A percentile compares a stretch with the other conserved stretches of the same genome.
phyloP scores from a whole-genome alignment of 192 early-diverging fungal genomes.

The Coemansia sp. region DNA sequence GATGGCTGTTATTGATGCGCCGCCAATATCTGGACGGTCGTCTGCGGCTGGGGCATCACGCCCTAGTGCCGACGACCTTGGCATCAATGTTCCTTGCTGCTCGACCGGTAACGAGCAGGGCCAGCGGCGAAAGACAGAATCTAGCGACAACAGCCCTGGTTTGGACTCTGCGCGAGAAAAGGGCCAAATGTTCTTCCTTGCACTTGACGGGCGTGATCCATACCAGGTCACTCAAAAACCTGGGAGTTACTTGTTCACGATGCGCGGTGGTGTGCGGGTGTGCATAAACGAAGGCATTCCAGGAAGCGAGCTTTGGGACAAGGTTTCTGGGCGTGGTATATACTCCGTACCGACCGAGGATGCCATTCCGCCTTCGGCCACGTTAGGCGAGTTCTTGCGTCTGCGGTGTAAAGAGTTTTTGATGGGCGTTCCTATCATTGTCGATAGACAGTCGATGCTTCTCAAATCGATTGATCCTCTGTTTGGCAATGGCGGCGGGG shows the following conservation, averaged over 20 bases:
- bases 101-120: background rate
- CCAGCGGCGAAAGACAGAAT: constrained; percentile 1
- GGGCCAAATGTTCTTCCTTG: constrained; percentile 54
- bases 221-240: constrained; percentile 54
- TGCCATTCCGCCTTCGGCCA: constrained; percentile 29
- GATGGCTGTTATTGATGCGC: constrained; percentile 50
- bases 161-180: constrained; percentile 16
- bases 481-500: constrained; percentile 9
- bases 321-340: constrained; percentile 39
- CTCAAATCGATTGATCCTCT: constrained; percentile 27
- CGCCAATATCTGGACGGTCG: background rate
- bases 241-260: constrained; percentile 52
- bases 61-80: constrained; percentile 6
- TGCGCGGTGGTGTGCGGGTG: constrained; percentile 54
- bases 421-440: constrained; percentile 55
- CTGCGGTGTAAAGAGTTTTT: constrained; percentile 54
- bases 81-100: background rate
- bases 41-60: background rate
- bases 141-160: background rate
- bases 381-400: constrained; percentile 48
- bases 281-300: constrained; percentile 54
- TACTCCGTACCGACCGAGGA: constrained; percentile 49
- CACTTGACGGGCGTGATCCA: constrained; percentile 53
- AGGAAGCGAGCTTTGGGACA: constrained; percentile 51
- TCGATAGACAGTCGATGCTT: constrained; percentile 39